Percentiles rank a stretch among this genome's conserved stretches.
Conservation (phyloP, 1,284 basidiomycete genomes). For the Neonothopanus nambi region DNA sequence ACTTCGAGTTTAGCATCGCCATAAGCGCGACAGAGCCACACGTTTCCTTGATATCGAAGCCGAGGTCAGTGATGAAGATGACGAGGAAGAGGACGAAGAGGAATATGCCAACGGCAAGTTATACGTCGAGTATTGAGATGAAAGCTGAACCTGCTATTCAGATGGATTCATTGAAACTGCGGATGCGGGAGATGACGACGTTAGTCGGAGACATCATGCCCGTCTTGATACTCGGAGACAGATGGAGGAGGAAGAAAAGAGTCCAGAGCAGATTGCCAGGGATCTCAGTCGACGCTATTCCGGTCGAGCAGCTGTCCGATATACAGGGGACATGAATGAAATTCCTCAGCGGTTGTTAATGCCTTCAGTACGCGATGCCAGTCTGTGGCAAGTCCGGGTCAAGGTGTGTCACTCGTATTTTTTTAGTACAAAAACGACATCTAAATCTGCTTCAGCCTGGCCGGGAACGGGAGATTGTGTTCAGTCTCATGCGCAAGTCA, state of each 20-base stretch:
- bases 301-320: conserved; percentile 65
- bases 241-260: conserved; percentile 72
- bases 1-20: conserved; percentile 49
- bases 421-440: not conserved
- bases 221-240: conserved; percentile 76
- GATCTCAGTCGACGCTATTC: conserved; percentile 84
- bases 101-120: conserved; percentile 71
- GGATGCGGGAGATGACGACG: conserved; percentile 73
- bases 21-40: conserved; percentile 63
- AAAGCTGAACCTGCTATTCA: conserved; percentile 25
- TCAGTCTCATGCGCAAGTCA: conserved; percentile 93
- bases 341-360: conserved; percentile 95
- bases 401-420: conserved; percentile 65
- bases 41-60: conserved; percentile 96
- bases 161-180: conserved; percentile 85
- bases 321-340: conserved; percentile 90
- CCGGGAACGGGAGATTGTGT: conserved; percentile 89
- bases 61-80: conserved; percentile 92
- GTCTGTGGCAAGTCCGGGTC: conserved; percentile 93
- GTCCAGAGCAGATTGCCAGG: conserved; percentile 86
- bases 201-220: conserved; percentile 71
- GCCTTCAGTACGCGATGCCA: conserved; percentile 96
- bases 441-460: conserved; percentile 60
- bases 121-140: conserved; percentile 1
- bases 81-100: conserved; percentile 93